A percentile compares a stretch with the other conserved stretches of the same genome.
These are phyloP conservation scores for Xylariaceae sp. DNA, from an alignment of 2,329 filamentous ascomycete species.

Conservation along the genomic window DNA sequence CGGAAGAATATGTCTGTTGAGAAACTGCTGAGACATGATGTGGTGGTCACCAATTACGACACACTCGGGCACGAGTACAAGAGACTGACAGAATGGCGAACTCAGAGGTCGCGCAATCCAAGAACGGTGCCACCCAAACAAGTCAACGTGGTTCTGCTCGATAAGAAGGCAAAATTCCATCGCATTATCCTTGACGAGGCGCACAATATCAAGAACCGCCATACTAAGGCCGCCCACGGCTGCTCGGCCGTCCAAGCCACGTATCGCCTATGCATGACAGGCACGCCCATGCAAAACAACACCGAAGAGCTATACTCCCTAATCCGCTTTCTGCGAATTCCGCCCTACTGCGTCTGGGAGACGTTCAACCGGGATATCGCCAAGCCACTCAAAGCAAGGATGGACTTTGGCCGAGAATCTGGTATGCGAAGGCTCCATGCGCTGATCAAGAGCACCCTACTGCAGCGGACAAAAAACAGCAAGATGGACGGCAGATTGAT, in stretches of 20 bases:
- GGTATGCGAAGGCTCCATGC: conserved; percentile 66
- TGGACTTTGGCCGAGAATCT: conserved; percentile 30
- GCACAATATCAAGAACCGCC: conserved; percentile 74
- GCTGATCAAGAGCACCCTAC: conserved; percentile 70
- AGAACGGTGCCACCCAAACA: conserved; percentile 28
- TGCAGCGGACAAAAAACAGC: conserved; percentile 77
- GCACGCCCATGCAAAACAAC: conserved; percentile 85
- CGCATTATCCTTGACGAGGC: conserved; percentile 76
- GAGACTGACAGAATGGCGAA: conserved; percentile 47
- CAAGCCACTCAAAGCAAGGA: conserved; percentile 35
- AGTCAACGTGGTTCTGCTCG: too few species aligned
- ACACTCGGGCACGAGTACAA: conserved; percentile 63
- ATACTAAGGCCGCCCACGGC: conserved; percentile 54
- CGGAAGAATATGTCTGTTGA: conserved; percentile 14
- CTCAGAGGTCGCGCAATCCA: conserved; percentile 42
- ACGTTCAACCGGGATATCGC: conserved; percentile 48
- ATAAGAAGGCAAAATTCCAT: conserved; percentile 41
- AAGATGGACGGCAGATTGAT: conserved; percentile 75
- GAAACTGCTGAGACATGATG: conserved; percentile 57
- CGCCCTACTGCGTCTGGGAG: conserved; percentile 61
- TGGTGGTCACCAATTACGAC: conserved; percentile 74
- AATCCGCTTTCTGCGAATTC: conserved; percentile 69
- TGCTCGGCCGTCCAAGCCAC: conserved; percentile 51
- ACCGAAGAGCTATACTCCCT: conserved; percentile 73
- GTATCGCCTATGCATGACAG: conserved; percentile 69